phyloP scores from a whole-genome alignment of 257 asterid species.

The Lantana camara region DNA sequence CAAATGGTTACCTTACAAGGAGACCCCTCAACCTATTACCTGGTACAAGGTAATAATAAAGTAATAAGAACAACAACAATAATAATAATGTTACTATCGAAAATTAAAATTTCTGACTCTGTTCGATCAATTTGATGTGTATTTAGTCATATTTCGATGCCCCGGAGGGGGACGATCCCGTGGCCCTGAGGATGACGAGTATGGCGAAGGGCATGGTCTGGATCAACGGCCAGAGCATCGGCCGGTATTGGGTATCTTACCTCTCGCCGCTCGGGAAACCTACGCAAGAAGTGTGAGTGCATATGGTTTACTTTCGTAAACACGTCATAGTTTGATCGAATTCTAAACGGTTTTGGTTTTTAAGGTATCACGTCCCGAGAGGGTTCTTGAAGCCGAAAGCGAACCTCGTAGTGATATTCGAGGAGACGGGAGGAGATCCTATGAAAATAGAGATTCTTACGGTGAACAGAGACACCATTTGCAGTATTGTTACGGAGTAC shows the following conservation, averaged over 20 bases:
- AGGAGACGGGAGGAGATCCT: slow-evolving; percentile 81
- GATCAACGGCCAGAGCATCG: slow-evolving; percentile 81
- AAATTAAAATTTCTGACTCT: too few relatives aligned
- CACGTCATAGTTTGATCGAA: not conserved
- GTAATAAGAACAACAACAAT: too few relatives aligned
- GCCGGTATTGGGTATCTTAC: slow-evolving; percentile 89
- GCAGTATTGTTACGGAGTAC: slow-evolving; percentile 59
- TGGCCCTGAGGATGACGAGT: slow-evolving; percentile 60
- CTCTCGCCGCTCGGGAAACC: slow-evolving; percentile 72
- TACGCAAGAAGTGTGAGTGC: slow-evolving; percentile 76
- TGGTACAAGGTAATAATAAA: slow-evolving; percentile 83
- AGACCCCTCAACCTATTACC: slow-evolving; percentile 55
- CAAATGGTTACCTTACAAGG: slow-evolving; percentile 43
- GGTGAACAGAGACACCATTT: slow-evolving; percentile 82
- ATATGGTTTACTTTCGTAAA: too few relatives aligned
- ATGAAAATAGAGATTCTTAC: slow-evolving; percentile 43
- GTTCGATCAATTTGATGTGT: not conserved
- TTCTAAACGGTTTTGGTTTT: not conserved
- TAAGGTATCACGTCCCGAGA: slow-evolving; percentile 91
- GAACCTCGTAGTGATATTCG: slow-evolving; percentile 66
- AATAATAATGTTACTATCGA: too few relatives aligned
- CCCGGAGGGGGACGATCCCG: slow-evolving; percentile 71
- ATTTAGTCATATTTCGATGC: slow-evolving; percentile 75
- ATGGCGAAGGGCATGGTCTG: slow-evolving; percentile 92
- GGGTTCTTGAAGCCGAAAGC: slow-evolving; percentile 63